Evolutionary conservation across 75 land plant genomes (phyloP), one percentile per base, ranked within the genome.

Genomic region (Chamaecyparis obtusa): DNA sequence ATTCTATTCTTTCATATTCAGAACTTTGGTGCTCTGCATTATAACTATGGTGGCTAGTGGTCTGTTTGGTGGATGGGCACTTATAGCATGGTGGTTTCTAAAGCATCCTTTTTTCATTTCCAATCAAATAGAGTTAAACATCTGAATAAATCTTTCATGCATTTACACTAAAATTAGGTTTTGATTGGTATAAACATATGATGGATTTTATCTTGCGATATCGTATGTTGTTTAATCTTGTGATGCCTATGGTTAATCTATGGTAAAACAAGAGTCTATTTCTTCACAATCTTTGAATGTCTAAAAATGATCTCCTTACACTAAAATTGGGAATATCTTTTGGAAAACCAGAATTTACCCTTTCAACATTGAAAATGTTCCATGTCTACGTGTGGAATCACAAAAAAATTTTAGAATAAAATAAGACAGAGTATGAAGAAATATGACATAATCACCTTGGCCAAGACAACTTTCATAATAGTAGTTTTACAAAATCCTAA

Each of bases 31-130:
- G 30, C 30, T 43, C 86, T 37, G 35, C 48, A 74, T 24, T 98
- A 94, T 72, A 85, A 57, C 3, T 98, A 98, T 89, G 94, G 97
- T 35, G 99, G 99, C 19, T 98, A 99, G 99, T 98, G 99, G 99
- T 98, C 99, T 60, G 97, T 97, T 55, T 98, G 99, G 99, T 97
- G 99, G 99, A 97, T 82, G 81, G 99, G 99, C 51, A 91, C 95
- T 39, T 98, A 98, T 88, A 98, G 99, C 85, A 98, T 98, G 97
- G 93, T 98, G 30, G 93, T 98, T 9, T 94, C 99, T 24, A 98
- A 98, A 83, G 96, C 97, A 19, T 93, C 99, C 44, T 98, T 98
- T 85, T 92, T 98, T 82, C 99, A 98, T 83, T 41, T 80, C 8
- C n/a, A n/a, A 36, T 10, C 16, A 80, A 21, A 80, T 30, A 36